Evolutionary conservation across 768 basidiomycete genomes (phyloP), one percentile per base, ranked within the genome.

Genomic region (Suillus variegatus): DNA sequence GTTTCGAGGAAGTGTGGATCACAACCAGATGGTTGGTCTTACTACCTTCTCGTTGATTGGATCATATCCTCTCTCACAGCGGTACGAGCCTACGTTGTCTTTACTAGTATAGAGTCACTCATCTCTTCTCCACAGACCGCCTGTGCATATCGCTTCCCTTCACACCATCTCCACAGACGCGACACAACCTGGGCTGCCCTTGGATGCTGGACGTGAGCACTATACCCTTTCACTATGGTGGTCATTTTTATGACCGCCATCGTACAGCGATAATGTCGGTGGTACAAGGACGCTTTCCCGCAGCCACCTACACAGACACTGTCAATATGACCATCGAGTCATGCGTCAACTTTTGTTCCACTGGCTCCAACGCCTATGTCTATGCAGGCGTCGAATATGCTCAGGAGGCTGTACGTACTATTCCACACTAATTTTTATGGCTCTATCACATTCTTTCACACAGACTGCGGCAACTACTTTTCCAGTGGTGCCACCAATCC

Each of bases 361-460:
- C 75, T 18, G 75, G 72, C 1, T 28, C 63, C 22, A 75, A 76
- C 49, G 41, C 75, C 6, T 91, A 80, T 72, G 75, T 88, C 65
- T 91, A 85, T 68, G 90, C 91, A 20, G 92, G 92, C 16, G 82
- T 87, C 20, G 91, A 93, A 75, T 92, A 82, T 67, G 84, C 81
- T 25, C 79, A 83, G 65, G 85, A 89, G 74, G 87, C 77, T 89
- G 88, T 88, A 74, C 65, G 84, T 71, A 54, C 6, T 65, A 41
- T 64, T 46, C 64, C 25, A 68, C 60, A 58, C n/a, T 9, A 35
- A 32, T 54, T 6, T 28, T n/a, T 20, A 65, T 47, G n/a, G 43
- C 56, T 60, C 46, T 68, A 57, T 62, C 54, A 43, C 32, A 52
- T 62, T n/a, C n/a, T 35, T 49, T 36, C n/a, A 20, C 20, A 60